Conservation (phyloP, 2,329 filamentous ascomycete species). For the Domatiomyces catenatus region DNA sequence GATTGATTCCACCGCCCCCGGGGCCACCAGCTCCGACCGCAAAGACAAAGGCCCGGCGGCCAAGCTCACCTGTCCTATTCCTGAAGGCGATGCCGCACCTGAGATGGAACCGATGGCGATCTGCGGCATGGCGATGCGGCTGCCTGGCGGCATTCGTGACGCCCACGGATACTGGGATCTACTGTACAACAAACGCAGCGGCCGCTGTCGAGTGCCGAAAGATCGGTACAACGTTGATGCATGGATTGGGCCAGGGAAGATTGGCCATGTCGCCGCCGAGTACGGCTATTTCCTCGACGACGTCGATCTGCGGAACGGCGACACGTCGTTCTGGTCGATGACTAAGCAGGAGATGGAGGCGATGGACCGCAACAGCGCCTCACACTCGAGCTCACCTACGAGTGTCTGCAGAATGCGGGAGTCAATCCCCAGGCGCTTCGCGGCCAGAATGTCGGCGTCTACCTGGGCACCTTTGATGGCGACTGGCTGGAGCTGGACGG, state of each 20-base stretch:
- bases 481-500: constrained; percentile 16
- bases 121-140: constrained; percentile 4
- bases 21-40: no score
- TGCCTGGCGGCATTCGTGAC: constrained; percentile 4
- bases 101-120: constrained; percentile 4
- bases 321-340: constrained; percentile 5
- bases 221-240: constrained; percentile 1
- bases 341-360: neutral
- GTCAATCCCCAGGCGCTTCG: neutral
- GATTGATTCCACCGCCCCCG: no score
- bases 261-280: constrained; percentile 5
- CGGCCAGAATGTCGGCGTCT: constrained; percentile 6
- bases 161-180: constrained; percentile 3
- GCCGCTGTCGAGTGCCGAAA: neutral
- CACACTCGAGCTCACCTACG: constrained; percentile 5
- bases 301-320: constrained; percentile 1
- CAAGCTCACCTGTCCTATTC: no score
- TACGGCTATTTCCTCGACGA: constrained; percentile 5
- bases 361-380: constrained; percentile 8
- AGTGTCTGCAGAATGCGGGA: constrained; percentile 4
- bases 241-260: constrained; percentile 4
- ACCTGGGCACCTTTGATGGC: constrained; percentile 5
- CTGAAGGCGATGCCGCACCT: no score
- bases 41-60: no score
- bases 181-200: neutral